Conservation (phyloP, 768 basidiomycete species). For the Candolleomyces efflorescens region DNA sequence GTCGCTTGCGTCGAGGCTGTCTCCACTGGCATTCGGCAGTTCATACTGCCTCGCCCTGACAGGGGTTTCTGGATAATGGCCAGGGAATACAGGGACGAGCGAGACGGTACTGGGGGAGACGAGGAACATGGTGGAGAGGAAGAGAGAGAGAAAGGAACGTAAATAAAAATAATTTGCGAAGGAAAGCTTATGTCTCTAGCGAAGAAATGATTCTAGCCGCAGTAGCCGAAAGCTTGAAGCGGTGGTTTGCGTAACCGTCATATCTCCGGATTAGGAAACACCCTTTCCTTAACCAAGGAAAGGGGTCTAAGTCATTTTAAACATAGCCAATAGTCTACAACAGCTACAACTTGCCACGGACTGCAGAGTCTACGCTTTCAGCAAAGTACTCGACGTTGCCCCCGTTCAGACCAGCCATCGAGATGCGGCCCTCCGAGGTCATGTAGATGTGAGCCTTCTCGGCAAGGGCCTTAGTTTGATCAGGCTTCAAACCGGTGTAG, state of each 20-base stretch:
- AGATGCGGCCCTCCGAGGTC: conserved; percentile 91
- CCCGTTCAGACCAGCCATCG: conserved; percentile 88
- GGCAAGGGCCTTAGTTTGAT: conserved; percentile 78
- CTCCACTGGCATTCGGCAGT: neutral
- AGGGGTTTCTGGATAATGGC: conserved; percentile 8
- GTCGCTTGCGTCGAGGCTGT: neutral
- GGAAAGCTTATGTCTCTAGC: conserved; percentile 5
- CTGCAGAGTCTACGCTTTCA: conserved; percentile 77
- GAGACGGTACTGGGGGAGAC: conserved; percentile 6
- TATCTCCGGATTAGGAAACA: conserved; percentile 5
- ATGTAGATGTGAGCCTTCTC: conserved; percentile 91
- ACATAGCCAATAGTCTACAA: conserved; percentile 40
- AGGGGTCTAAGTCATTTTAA: conserved; percentile 5
- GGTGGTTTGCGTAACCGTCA: neutral
- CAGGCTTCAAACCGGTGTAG: conserved; percentile 80
- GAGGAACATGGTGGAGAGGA: conserved; percentile 5
- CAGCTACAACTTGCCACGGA: conserved; percentile 67
- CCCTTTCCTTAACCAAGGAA: conserved; percentile 4
- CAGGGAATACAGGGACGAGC: conserved; percentile 6
- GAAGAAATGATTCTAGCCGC: conserved; percentile 4
- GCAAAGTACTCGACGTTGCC: conserved; percentile 89
- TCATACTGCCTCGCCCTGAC: neutral
- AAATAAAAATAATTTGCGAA: neutral
- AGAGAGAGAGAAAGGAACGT: neutral
- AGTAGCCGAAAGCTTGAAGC: neutral